Conservation (phyloP, 78 protist species). For the Dictyostelium citrinum region DNA sequence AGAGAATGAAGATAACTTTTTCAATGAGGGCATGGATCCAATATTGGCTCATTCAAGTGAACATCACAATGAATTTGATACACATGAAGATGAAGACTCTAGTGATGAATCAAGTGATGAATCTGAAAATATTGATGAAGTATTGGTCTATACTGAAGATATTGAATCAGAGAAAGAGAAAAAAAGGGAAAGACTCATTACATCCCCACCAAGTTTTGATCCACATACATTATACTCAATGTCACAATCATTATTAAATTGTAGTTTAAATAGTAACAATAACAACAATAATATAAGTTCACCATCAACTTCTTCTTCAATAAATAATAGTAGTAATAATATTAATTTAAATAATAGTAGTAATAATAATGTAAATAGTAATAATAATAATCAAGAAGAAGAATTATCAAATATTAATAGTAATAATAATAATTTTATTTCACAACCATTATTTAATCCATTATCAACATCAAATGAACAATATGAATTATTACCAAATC, state of each 20-base stretch:
- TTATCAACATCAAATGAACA: background rate
- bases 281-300: background rate
- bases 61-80: background rate
- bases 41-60: background rate
- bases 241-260: constrained; percentile 6
- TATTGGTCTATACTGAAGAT: background rate
- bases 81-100: background rate
- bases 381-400: background rate
- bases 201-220: constrained; percentile 22
- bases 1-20: constrained; percentile 1
- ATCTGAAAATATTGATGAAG: constrained; percentile 10
- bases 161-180: constrained; percentile 20
- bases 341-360: background rate
- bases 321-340: background rate
- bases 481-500: background rate
- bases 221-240: constrained; percentile 22
- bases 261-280: background rate
- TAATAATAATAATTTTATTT: background rate
- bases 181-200: background rate
- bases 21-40: background rate
- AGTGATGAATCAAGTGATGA: background rate
- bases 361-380: background rate
- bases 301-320: background rate
- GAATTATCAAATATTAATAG: background rate
- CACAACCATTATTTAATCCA: background rate